phyloP scores from a whole-genome alignment of 441 rosid genomes.

The Euphorbia schlechtendalii region DNA sequence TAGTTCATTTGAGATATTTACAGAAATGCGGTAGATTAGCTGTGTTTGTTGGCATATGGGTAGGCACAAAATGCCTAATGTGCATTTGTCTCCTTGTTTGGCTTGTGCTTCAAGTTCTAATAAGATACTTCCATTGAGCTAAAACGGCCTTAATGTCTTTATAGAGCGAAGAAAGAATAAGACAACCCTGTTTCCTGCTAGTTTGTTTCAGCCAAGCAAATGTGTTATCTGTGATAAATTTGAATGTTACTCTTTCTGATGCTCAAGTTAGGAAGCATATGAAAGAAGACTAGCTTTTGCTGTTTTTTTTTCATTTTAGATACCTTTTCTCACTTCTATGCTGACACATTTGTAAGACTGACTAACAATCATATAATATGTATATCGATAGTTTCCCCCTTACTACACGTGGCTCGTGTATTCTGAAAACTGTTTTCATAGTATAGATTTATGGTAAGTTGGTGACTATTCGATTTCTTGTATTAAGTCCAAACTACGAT shows the following conservation, averaged over 20 bases:
- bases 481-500: not conserved
- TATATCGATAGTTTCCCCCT: not conserved
- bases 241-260: not conserved
- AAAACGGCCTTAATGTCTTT: conserved; percentile 3
- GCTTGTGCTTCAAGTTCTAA: too few species aligned
- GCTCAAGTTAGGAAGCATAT: not conserved
- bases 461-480: not conserved
- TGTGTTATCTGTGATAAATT: not conserved
- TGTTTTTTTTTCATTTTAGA: not conserved
- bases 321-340: not conserved
- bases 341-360: not conserved
- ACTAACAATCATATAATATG: not conserved
- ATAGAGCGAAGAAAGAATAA: conserved; percentile 9
- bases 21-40: not conserved
- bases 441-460: not conserved
- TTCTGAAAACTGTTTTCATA: not conserved
- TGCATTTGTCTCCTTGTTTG: not conserved
- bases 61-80: not conserved
- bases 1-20: not conserved
- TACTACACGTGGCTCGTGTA: not conserved
- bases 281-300: not conserved
- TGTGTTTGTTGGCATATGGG: not conserved
- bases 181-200: not conserved
- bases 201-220: not conserved
- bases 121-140: not conserved